Evolutionary conservation across 2,329 filamentous ascomycete species (phyloP).

Genomic region (Ciborinia camelliae): DNA sequence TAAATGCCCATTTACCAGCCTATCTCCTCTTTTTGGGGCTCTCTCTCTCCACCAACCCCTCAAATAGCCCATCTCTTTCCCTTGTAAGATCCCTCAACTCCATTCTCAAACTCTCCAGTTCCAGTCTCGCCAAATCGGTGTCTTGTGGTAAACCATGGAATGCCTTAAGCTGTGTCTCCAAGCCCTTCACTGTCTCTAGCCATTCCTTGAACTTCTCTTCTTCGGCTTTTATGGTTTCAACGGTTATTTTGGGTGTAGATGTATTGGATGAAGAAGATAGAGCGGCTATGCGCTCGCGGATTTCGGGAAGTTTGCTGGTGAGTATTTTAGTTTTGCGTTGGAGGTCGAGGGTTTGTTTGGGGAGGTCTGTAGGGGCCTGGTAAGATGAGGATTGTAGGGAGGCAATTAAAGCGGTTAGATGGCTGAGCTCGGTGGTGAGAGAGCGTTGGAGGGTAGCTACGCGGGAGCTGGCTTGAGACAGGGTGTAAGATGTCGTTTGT

Average conservation of each 20-base stretch:
- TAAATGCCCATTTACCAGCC: background rate
- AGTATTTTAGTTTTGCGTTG: conserved; percentile 68
- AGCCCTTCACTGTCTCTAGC: conserved; percentile 52
- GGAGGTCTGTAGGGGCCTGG: conserved; percentile 55
- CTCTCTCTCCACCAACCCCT: conserved; percentile 63
- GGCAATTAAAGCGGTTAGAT: conserved; percentile 41
- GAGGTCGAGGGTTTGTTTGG: conserved; percentile 70
- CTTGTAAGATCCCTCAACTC: conserved; percentile 60
- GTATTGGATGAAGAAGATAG: conserved; percentile 31
- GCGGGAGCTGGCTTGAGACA: conserved; percentile 54
- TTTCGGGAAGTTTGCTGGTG: conserved; percentile 63
- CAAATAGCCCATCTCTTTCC: conserved; percentile 70
- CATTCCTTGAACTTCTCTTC: conserved; percentile 58
- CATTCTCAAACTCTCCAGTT: conserved; percentile 63
- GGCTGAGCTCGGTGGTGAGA: conserved; percentile 49
- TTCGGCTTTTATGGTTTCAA: conserved; percentile 57
- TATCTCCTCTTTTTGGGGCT: conserved; percentile 45
- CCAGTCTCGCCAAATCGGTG: conserved; percentile 61
- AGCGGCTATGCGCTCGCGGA: conserved; percentile 52
- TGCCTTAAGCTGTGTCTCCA: conserved; percentile 60
- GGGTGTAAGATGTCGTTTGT: conserved; percentile 49
- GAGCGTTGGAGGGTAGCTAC: conserved; percentile 55
- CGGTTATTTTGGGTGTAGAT: conserved; percentile 39
- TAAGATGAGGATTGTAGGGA: conserved; percentile 48
- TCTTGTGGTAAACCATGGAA: conserved; percentile 75